Evolutionary conservation across 257 asterid genomes (phyloP).

Genomic region (Nyctanthes arbortristis): DNA sequence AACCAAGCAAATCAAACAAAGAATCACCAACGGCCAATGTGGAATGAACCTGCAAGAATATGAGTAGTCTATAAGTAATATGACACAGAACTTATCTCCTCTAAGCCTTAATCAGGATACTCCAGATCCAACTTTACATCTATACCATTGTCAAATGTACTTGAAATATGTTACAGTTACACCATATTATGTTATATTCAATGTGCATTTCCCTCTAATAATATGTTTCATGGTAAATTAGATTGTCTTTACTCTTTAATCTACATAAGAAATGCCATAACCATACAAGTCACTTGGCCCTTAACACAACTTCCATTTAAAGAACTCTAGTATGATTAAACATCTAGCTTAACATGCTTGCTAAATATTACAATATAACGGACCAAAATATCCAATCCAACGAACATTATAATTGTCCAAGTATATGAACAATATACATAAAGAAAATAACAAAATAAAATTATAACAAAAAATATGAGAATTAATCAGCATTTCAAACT

Average conservation of each 20-base stretch:
- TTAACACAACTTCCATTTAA: not conserved
- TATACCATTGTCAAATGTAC: not conserved
- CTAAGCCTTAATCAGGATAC: not conserved
- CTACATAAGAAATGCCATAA: not conserved
- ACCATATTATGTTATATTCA: not conserved
- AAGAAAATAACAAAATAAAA: not conserved
- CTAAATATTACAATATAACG: not conserved
- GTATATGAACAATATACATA: not conserved
- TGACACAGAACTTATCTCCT: not conserved
- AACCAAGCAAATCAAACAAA: conserved; percentile 54
- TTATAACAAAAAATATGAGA: not conserved
- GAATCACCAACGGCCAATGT: conserved; percentile 48
- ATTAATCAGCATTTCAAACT: conserved; percentile 22
- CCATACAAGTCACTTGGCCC: not conserved
- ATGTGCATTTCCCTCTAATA: not conserved
- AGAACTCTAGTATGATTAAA: not conserved
- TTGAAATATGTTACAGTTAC: not conserved
- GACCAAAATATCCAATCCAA: not conserved
- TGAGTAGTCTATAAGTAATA: conserved; percentile 7
- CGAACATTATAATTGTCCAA: not conserved
- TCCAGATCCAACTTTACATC: not conserved
- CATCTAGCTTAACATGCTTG: not conserved
- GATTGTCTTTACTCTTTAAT: not conserved
- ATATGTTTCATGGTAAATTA: not conserved
- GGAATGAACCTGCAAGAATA: conserved; percentile 58